Evolutionary conservation across 345 rosid species (phyloP).

Genomic region (Eucalyptus pauciflora): DNA sequence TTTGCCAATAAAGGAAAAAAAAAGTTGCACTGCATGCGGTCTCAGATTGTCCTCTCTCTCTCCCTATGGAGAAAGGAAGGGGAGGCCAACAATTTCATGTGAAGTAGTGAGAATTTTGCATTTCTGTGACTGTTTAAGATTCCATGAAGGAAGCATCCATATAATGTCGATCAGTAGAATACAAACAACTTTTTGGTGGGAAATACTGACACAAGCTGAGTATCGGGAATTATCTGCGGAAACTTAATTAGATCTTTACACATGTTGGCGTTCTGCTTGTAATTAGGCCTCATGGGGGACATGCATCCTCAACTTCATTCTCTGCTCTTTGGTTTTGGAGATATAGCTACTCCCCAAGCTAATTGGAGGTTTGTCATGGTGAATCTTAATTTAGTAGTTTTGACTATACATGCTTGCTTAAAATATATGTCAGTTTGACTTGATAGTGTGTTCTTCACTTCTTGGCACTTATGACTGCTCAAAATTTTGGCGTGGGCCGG

Average conservation of each 20-base stretch:
- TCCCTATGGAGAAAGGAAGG: neutral
- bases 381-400: neutral
- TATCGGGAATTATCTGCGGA: neutral
- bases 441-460: neutral
- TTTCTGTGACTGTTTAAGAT: conserved; percentile 10
- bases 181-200: neutral
- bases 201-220: neutral
- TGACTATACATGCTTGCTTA: neutral
- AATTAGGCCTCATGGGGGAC: neutral
- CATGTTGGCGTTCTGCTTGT: neutral
- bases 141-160: conserved; percentile 5
- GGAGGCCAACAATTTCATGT: conserved; percentile 22
- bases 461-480: neutral
- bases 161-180: neutral
- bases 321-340: neutral
- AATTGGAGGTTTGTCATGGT: neutral
- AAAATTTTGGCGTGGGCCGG: conserved; percentile 16
- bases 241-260: neutral
- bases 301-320: neutral
- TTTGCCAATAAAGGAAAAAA: neutral
- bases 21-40: neutral
- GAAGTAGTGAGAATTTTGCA: neutral
- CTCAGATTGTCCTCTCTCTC: neutral
- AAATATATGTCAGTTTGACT: neutral
- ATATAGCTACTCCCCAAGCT: neutral